Evolutionary conservation across 495 filamentous ascomycete species (phyloP), one percentile per base, ranked within the genome.

Genomic region (Clavariopsis aquatica): DNA sequence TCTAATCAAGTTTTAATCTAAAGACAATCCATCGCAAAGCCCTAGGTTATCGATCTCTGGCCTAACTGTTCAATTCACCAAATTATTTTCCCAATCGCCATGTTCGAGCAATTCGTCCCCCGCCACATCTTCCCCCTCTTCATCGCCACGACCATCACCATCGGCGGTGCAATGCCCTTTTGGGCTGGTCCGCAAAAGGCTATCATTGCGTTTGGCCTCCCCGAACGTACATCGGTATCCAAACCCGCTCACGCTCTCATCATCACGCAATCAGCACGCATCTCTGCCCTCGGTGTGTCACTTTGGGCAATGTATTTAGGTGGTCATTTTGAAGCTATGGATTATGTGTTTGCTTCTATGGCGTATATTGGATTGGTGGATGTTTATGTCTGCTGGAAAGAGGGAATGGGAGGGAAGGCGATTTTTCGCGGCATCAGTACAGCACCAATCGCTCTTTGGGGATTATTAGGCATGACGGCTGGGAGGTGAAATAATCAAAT

Each of bases 81-180:
- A 51, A n/a, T n/a, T n/a, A n/a, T n/a, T n/a, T n/a, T n/a, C n/a
- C n/a, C 22, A 24, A 17, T 9, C 47, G 26, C n/a, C 47, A 51
- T 51, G 47, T 51, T 28, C 47, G 22, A 24, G 22, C 47, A 24
- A 9, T 51, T 51, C 47, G 47, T 28, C 47, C 47, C 26, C 7
- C 26, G 26, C 28, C 52, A 54, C 24, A 36, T 54, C 29, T 20
- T 36, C 29, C 24, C 52, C 4, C 52, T 54, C 52, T 31, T 54
- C 28, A 28, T 54, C 10, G 52, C 52, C 26, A 54, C 52, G 7
- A 36, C 52, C 52, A 36, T 36, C 9, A 54, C 52, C 52, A 22
- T 54, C n/a, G 52, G 52, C n/a, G 24, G 26, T 13, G 27, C 27
- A 28, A 54, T 54, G 19, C 52, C 52, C 52, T 36, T 54, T 27